Conservation (phyloP, 495 filamentous ascomycete genomes). For the Patellaria atrata region DNA sequence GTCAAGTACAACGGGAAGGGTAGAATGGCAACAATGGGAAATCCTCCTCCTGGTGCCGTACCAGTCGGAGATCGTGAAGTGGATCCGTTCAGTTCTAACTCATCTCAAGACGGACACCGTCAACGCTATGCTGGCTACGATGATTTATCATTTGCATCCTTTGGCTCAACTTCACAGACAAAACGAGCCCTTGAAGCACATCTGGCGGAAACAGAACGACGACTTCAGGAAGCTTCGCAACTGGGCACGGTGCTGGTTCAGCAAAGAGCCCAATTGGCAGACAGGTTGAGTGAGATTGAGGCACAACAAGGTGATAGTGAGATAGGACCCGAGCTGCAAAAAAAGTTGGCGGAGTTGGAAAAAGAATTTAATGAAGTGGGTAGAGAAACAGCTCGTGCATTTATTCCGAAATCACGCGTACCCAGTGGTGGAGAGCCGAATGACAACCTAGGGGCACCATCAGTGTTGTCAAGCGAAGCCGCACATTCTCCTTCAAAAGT, state of each 20-base stretch:
- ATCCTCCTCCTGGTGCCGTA: constrained; percentile 21
- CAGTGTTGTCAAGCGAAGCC: constrained; percentile 74
- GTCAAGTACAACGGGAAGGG: too few species aligned
- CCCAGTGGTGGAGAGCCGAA: constrained; percentile 31
- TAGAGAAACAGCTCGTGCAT: constrained; percentile 73
- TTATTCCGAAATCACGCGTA: constrained; percentile 70
- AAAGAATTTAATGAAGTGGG: constrained; percentile 92
- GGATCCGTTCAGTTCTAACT: constrained; percentile 23
- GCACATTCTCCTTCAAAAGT: constrained; percentile 80
- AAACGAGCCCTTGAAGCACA: constrained; percentile 84
- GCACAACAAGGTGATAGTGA: constrained; percentile 58
- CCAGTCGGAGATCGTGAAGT: constrained; percentile 18
- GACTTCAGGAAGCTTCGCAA: constrained; percentile 80
- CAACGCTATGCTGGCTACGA: constrained; percentile 71
- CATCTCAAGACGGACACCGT: constrained; percentile 31
- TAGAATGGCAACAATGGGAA: constrained; percentile 27
- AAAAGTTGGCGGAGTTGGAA: constrained; percentile 75
- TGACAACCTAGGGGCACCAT: constrained; percentile 46
- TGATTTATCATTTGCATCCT: constrained; percentile 56
- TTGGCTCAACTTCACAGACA: constrained; percentile 68
- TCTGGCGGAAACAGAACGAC: constrained; percentile 74
- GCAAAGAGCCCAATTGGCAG: constrained; percentile 67
- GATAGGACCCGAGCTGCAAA: constrained; percentile 67
- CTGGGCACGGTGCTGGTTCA: constrained; percentile 72
- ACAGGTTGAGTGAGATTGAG: constrained; percentile 72